Conservation (phyloP, 2,329 filamentous ascomycete genomes). For the Pseudopithomyces maydicus region DNA sequence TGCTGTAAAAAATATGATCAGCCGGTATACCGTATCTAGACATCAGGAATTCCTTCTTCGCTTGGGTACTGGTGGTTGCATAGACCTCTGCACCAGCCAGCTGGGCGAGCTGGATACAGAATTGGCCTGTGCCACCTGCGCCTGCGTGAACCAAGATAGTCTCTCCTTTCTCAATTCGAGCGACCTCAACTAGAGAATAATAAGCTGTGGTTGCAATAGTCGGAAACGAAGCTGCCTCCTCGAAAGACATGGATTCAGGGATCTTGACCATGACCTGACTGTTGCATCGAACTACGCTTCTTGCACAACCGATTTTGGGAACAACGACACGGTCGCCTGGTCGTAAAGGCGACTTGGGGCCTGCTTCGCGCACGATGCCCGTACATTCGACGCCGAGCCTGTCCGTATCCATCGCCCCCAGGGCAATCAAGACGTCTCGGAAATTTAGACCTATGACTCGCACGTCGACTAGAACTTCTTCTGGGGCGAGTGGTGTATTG, state of each 20-base stretch:
- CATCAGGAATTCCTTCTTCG: not conserved
- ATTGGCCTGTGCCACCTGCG: conserved; percentile 20
- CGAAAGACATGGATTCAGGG: not conserved
- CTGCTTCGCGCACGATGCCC: not conserved
- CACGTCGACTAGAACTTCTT: not conserved
- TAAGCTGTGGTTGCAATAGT: not conserved
- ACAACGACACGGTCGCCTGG: not conserved
- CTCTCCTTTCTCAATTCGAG: conserved; percentile 29
- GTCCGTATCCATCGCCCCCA: not conserved
- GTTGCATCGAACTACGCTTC: not conserved
- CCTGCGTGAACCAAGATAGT: conserved; percentile 26
- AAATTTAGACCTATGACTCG: not conserved
- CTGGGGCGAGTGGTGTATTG: not conserved
- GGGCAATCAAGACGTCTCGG: not conserved
- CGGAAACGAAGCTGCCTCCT: not conserved
- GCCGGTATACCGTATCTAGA: not conserved
- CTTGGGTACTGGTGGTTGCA: not conserved
- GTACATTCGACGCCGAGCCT: not conserved
- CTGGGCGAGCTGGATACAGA: conserved; percentile 17
- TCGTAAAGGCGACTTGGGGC: not conserved
- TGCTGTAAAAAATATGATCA: not conserved
- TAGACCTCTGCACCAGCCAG: not conserved
- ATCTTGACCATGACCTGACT: not conserved
- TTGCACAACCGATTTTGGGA: not conserved
- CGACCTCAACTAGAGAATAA: conserved; percentile 4